Evolutionary conservation across 2,329 filamentous ascomycete genomes (phyloP).

Genomic region (Sporothrix protearum): DNA sequence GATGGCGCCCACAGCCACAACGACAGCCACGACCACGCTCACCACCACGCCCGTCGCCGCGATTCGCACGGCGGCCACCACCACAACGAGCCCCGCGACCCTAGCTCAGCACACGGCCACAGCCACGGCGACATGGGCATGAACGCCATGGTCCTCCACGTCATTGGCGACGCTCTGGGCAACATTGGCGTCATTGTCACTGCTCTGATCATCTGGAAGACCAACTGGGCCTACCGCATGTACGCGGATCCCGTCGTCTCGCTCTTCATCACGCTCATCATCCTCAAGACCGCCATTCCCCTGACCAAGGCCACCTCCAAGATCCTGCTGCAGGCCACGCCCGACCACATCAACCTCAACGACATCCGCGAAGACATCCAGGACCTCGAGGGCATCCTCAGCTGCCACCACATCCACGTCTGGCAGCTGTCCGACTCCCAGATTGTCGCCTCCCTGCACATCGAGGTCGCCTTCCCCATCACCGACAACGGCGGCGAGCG

Average conservation of each 20-base stretch:
- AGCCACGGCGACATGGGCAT: constrained; percentile 91
- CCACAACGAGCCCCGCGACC: constrained; percentile 76
- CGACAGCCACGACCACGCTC: constrained; percentile 34
- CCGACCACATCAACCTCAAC: constrained; percentile 79
- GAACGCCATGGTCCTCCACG: constrained; percentile 75
- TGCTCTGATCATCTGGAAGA: constrained; percentile 87
- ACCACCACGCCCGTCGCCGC: constrained; percentile 34
- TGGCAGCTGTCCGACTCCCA: constrained; percentile 98
- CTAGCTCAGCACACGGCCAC: constrained; percentile 68
- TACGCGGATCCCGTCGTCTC: constrained; percentile 93
- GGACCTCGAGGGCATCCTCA: constrained; percentile 75
- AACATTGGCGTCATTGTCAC: constrained; percentile 83
- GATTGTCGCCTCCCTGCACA: constrained; percentile 86
- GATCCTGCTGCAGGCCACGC: constrained; percentile 91
- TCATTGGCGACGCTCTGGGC: constrained; percentile 78
- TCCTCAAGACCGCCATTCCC: constrained; percentile 70
- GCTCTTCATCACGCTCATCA: constrained; percentile 83
- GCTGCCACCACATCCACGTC: constrained; percentile 93
- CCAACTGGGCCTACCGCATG: constrained; percentile 72
- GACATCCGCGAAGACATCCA: constrained; percentile 93
- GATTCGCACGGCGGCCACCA: constrained; percentile 66
- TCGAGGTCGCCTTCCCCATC: constrained; percentile 87
- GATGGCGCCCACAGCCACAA: constrained; percentile 29
- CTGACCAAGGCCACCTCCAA: constrained; percentile 76
- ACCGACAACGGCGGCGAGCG: constrained; percentile 71